phyloP scores from a whole-genome alignment of 1,139 yeast genomes.

The Scheffersomyces titani region DNA sequence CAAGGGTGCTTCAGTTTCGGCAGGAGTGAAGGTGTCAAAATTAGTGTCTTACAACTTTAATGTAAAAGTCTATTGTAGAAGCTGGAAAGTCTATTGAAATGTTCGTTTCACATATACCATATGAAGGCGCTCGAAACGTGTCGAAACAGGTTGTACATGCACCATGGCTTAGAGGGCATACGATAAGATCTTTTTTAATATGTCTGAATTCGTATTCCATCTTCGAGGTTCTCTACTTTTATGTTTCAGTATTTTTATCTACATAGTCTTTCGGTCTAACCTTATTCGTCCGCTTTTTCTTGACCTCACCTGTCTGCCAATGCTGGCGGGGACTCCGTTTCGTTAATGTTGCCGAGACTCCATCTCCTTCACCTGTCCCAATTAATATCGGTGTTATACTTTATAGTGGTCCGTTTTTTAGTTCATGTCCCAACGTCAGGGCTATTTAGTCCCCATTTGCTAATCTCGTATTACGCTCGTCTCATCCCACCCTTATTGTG shows the following conservation, averaged over 20 bases:
- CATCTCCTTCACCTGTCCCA: background rate
- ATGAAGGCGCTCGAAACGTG: background rate
- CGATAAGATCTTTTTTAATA: too few species aligned
- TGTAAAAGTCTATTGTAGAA: background rate
- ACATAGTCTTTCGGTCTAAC: background rate
- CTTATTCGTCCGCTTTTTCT: background rate
- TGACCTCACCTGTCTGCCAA: background rate
- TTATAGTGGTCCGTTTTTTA: background rate
- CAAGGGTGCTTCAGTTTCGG: background rate
- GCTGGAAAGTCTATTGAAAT: background rate
- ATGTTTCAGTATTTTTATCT: background rate
- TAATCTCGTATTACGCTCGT: background rate
- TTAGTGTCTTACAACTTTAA: background rate
- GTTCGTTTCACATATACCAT: background rate
- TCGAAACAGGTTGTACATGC: background rate
- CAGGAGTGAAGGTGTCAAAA: background rate
- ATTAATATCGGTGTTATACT: background rate
- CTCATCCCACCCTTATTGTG: background rate
- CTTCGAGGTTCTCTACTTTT: background rate
- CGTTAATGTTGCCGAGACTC: background rate
- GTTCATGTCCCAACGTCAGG: background rate
- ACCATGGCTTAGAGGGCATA: background rate
- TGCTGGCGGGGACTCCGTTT: background rate
- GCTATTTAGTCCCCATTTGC: background rate
- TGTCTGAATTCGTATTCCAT: background rate